A percentile compares a stretch with the other conserved stretches of the same genome.
phyloP scores from a whole-genome alignment of 306 rosid genomes.

The Castanea sativa region DNA sequence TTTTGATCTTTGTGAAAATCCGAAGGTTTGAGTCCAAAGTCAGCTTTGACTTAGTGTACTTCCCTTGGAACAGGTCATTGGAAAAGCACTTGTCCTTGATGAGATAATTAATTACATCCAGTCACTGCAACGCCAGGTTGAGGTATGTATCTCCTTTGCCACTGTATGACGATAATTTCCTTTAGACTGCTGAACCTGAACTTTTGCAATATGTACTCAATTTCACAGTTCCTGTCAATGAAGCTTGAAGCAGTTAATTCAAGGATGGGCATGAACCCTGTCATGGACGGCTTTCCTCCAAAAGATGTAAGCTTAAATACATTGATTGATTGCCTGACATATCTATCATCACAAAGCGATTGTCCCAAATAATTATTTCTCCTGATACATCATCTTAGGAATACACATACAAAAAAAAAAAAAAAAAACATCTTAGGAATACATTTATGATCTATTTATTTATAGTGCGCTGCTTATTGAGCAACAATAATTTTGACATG shows the following conservation, averaged over 20 bases:
- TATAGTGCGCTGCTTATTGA: neutral
- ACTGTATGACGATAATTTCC: neutral
- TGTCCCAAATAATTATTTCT: neutral
- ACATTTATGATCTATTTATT: neutral
- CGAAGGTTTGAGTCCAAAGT: neutral
- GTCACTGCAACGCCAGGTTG: conserved; percentile 85
- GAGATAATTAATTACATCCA: conserved; percentile 94
- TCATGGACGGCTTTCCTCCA: conserved; percentile 54
- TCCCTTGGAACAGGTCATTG: conserved; percentile 58
- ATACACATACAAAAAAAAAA: no score
- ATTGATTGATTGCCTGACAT: conserved; percentile 1
- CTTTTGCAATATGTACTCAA: conserved; percentile 18
- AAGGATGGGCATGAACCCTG: conserved; percentile 48
- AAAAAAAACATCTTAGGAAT: neutral
- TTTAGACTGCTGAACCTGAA: conserved; percentile 13
- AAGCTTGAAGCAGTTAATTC: conserved; percentile 88
- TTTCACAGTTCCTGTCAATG: conserved; percentile 78
- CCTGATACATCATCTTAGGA: neutral
- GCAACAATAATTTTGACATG: neutral
- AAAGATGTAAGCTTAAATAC: conserved; percentile 63
- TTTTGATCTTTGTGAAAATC: neutral
- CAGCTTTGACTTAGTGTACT: neutral
- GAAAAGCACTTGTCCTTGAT: conserved; percentile 87
- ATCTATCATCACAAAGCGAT: conserved; percentile 9
- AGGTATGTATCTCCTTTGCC: conserved; percentile 44